Base-by-base conservation (phyloP, 345 rosid genomes). In the Ailanthus altissimus region DNA sequence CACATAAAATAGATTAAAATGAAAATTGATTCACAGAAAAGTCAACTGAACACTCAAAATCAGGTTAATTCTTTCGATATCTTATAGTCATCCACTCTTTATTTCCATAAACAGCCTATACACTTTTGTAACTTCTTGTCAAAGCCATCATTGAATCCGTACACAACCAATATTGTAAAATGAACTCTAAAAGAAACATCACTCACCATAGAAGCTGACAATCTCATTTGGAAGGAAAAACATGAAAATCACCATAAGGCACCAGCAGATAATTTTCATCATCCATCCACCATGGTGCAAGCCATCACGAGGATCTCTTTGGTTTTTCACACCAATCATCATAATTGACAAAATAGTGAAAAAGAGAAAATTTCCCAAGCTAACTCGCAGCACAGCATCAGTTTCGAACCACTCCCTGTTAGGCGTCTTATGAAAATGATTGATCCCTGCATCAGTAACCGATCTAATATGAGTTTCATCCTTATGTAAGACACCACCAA, bases 251-350 rank as follows among this genome's bases (percentile, higher is more conserved):
- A 97, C 94, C 83, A 97, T 66, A 73, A 97, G 85, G 81, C 86
- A 94, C 98, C 98, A 97, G 77, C 85, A 86, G 70, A 97, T 89
- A 9, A 97, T 50, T 82, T 97, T 97, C 90, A 90, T 88, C 99
- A 94, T 97, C 99, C 99, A 97, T 70, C 99, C 98, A 77, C 99
- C 99, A 63, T 92, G 99, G 80, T 97, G 98, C 79, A 97, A 80
- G 67, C 92, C 83, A 72, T 97, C 99, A 76, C 99, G 97, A 75
- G 98, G 98, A 85, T 97, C 99, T 85, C 81, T 97, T 84, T 91
- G 97, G 82, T 72, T 91, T 78, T 89, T 97, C 59, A 97, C 98
- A 68, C 99, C 98, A 83, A 92, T 77, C 99, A 97, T 97, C 79
- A 92, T 75, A 69, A 88, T 25, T 0, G 98, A 88, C 3, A 97